A percentile compares a stretch with the other conserved stretches of the same genome.
Conservation (phyloP, 202 grass and related monocot genomes). For the Carex sylvatica region DNA sequence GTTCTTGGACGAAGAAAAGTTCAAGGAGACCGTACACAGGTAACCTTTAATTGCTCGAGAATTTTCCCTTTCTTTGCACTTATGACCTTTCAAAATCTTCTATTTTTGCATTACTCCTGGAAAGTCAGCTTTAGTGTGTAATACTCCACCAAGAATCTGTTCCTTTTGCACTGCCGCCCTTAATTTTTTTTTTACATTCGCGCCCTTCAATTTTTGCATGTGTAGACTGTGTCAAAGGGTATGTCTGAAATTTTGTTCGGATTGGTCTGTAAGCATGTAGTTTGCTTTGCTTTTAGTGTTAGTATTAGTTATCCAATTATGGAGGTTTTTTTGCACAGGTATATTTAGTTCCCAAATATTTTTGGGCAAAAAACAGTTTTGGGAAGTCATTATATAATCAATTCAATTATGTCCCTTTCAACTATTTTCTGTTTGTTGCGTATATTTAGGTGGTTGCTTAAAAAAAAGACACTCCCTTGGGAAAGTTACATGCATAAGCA, state of each 20-base stretch:
- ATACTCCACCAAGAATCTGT: not conserved
- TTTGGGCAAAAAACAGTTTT: not conserved
- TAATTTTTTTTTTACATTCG: not conserved
- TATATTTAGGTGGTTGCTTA: slow-evolving; percentile 12
- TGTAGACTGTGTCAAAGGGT: not conserved
- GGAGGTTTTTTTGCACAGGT: not conserved
- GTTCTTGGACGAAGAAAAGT: slow-evolving; percentile 96
- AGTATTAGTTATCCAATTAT: not conserved
- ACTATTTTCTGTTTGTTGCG: not conserved
- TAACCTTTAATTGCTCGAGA: slow-evolving; percentile 20
- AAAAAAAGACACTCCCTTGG: not conserved
- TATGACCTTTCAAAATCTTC: slow-evolving; percentile 9
- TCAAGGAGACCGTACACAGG: slow-evolving; percentile 89
- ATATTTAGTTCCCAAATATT: not conserved
- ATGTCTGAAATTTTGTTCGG: not conserved
- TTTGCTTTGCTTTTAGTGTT: too few species aligned
- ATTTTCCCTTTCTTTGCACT: not conserved
- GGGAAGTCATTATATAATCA: not conserved
- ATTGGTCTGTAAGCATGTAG: not conserved
- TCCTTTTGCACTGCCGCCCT: not conserved
- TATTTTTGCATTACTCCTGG: not conserved
- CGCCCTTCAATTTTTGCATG: not conserved
- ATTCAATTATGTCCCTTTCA: not conserved
- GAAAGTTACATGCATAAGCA: slow-evolving; percentile 11
- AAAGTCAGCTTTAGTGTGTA: not conserved